Conservation (phyloP, 2,329 filamentous ascomycete genomes). For the Talaromyces sp. region DNA sequence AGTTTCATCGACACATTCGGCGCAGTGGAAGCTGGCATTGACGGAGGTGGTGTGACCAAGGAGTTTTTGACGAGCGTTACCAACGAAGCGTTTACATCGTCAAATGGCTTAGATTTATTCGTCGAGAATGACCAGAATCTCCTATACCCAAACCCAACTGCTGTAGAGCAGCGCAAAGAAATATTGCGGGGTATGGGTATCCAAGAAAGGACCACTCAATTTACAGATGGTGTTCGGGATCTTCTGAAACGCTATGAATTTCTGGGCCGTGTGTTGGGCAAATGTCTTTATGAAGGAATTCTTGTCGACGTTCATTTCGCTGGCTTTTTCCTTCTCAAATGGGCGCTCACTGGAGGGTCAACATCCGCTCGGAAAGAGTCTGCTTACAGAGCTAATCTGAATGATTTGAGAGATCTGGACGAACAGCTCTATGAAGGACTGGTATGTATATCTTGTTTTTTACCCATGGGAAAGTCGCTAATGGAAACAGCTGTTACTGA, state of each 20-base stretch:
- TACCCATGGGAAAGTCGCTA: background rate
- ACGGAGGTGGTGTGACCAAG: slow-evolving; percentile 94
- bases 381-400: slow-evolving; percentile 83
- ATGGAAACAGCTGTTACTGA: slow-evolving; percentile 54
- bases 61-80: slow-evolving; percentile 91
- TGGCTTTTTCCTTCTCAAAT: slow-evolving; percentile 93
- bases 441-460: slow-evolving; percentile 31
- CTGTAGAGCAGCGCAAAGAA: slow-evolving; percentile 64
- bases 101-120: slow-evolving; percentile 61
- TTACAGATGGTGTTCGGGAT: slow-evolving; percentile 53
- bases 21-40: slow-evolving; percentile 83
- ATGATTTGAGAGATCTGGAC: slow-evolving; percentile 89
- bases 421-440: slow-evolving; percentile 86
- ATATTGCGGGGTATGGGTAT: slow-evolving; percentile 50
- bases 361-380: slow-evolving; percentile 61
- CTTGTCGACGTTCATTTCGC: slow-evolving; percentile 90
- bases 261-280: slow-evolving; percentile 84
- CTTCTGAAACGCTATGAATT: slow-evolving; percentile 80
- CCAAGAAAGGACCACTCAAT: slow-evolving; percentile 51
- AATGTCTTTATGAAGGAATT: slow-evolving; percentile 96
- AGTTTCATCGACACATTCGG: slow-evolving; percentile 92
- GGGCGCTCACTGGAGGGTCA: slow-evolving; percentile 69
- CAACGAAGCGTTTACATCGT: slow-evolving; percentile 69
- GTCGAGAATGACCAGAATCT: slow-evolving; percentile 78
- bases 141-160: slow-evolving; percentile 80